These are phyloP conservation scores for Crassisporium funariophilum DNA, from an alignment of 768 basidiomycete genomes.

Conservation along the genomic window DNA sequence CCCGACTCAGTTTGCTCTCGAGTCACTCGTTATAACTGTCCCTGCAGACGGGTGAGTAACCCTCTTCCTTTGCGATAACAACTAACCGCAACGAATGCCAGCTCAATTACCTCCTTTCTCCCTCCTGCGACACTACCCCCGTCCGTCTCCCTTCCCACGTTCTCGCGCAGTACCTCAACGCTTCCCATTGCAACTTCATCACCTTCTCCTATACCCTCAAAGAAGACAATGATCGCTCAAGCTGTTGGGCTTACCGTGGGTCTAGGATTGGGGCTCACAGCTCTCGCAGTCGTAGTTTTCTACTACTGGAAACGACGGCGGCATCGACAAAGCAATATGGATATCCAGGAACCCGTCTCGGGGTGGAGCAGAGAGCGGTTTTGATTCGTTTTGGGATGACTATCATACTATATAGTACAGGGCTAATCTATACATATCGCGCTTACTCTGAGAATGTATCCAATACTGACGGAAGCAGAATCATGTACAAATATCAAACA, in stretches of 20 bases:
- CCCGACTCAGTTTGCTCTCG: conserved; percentile 21
- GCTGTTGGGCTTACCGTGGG: conserved; percentile 39
- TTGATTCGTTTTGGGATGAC: neutral
- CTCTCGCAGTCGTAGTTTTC: conserved; percentile 21
- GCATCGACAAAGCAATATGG: conserved; percentile 6
- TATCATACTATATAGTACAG: neutral
- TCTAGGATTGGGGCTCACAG: conserved; percentile 35
- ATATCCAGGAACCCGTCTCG: conserved; percentile 10
- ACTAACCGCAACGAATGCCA: neutral
- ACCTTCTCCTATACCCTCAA: conserved; percentile 10
- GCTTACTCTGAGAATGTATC: too few relatives aligned
- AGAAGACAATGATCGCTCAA: conserved; percentile 28
- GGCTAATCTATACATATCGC: too few relatives aligned
- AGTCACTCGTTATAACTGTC: conserved; percentile 14
- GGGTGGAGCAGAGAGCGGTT: conserved; percentile 9
- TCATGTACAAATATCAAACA: too few relatives aligned
- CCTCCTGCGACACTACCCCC: conserved; percentile 33
- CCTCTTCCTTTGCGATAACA: neutral
- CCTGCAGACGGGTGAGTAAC: conserved; percentile 17
- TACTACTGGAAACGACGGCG: conserved; percentile 29
- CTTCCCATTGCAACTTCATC: conserved; percentile 15
- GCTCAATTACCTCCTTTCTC: conserved; percentile 17
- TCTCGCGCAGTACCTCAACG: conserved; percentile 17
- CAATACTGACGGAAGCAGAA: too few relatives aligned
- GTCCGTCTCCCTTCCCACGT: conserved; percentile 36